phyloP scores from a whole-genome alignment of 108 stramenopile genomes.

The Nitzschia sp. region DNA sequence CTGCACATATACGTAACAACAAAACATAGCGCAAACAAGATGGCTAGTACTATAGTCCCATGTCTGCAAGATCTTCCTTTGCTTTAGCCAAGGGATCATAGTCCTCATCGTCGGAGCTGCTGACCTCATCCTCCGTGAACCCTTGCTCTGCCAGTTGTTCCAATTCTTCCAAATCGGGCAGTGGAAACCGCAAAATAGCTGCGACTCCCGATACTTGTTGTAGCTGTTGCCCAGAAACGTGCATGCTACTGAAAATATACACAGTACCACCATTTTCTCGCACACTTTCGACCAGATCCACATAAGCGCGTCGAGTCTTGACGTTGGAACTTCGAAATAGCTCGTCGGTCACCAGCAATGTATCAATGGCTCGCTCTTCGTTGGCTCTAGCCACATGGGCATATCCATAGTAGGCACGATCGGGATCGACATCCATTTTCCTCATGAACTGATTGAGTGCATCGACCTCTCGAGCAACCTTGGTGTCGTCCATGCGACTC shows the following conservation, averaged over 20 bases:
- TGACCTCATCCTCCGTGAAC: constrained; percentile 17
- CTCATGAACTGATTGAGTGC: constrained; percentile 88
- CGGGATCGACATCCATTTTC: constrained; percentile 87
- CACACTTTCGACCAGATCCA: constrained; percentile 87
- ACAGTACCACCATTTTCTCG: constrained; percentile 85
- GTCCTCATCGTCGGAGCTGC: constrained; percentile 41
- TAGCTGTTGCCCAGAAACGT: constrained; percentile 93
- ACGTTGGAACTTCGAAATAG: constrained; percentile 88
- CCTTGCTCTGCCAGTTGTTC: constrained; percentile 54
- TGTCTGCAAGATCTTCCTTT: constrained; percentile 74
- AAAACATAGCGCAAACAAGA: not conserved
- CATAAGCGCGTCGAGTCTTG: constrained; percentile 69
- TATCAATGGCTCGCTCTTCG: constrained; percentile 89
- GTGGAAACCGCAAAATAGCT: constrained; percentile 88
- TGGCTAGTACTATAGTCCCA: constrained; percentile 52
- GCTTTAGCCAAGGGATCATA: constrained; percentile 49
- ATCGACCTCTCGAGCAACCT: constrained; percentile 88
- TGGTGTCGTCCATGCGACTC: constrained; percentile 82
- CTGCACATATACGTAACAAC: no score
- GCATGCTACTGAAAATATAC: constrained; percentile 86
- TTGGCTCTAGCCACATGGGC: constrained; percentile 79
- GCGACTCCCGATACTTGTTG: constrained; percentile 92
- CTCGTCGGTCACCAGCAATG: constrained; percentile 90
- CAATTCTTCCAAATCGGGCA: constrained; percentile 83
- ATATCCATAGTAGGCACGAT: constrained; percentile 92